These are phyloP conservation scores for Coemansia sp. DNA, from an alignment of 192 early-diverging fungal genomes.

Conservation along the genomic window DNA sequence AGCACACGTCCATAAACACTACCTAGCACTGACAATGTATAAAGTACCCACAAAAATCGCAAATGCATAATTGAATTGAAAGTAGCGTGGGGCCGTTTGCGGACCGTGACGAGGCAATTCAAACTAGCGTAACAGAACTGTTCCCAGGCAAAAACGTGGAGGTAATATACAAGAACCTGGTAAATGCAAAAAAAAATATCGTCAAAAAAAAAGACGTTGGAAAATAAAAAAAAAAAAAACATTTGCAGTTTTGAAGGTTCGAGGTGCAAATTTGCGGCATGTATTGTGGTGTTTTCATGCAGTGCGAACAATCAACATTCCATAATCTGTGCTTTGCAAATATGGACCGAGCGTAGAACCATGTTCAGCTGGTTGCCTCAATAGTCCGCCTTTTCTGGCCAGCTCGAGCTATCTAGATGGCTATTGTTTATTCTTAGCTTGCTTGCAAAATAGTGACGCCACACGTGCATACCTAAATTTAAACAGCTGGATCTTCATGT, in stretches of 20 bases:
- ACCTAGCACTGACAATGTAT: not conserved
- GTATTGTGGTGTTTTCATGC: not conserved
- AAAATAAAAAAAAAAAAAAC: not conserved
- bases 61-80: not conserved
- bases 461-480: not conserved
- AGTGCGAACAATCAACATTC: no score
- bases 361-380: no score
- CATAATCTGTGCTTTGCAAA: no score
- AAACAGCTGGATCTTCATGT: not conserved
- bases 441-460: not conserved
- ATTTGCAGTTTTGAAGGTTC: no score
- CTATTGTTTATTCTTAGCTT: no score
- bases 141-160: not conserved
- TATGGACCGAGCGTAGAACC: no score
- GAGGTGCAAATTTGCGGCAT: no score
- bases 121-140: not conserved
- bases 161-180: not conserved
- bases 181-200: not conserved
- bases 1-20: not conserved
- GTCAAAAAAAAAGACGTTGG: no score
- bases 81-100: not conserved
- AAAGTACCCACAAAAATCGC: not conserved
- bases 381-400: no score
- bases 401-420: no score
- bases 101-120: not conserved